These are phyloP conservation scores for Anacardium occidentale DNA, from an alignment of 345 rosid species.

Conservation along the genomic window DNA sequence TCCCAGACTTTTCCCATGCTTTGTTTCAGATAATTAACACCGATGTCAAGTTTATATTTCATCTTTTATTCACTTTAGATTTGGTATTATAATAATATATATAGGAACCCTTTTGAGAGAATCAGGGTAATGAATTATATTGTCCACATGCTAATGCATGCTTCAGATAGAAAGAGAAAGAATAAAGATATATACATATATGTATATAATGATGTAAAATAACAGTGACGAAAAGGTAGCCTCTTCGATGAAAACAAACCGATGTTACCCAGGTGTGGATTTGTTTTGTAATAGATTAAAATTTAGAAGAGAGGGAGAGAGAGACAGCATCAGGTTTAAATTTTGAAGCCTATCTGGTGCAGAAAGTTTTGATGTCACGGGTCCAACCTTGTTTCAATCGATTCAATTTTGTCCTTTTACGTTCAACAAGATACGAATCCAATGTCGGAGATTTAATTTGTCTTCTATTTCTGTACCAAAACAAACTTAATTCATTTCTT, in stretches of 20 bases:
- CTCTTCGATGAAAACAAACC: constrained; percentile 14
- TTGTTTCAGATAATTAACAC: too few relatives aligned
- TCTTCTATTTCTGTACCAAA: not conserved
- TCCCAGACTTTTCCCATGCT: not conserved
- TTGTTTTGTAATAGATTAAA: not conserved
- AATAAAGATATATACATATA: too few relatives aligned
- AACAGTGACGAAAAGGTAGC: constrained; percentile 6
- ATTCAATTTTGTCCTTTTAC: constrained; percentile 10
- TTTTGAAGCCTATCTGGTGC: not conserved
- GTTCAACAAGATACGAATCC: constrained; percentile 17
- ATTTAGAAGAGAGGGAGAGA: constrained; percentile 1
- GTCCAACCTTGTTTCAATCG: constrained; percentile 21
- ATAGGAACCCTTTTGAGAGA: not conserved
- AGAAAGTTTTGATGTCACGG: constrained; percentile 17
- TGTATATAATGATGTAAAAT: not conserved
- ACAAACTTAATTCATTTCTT: not conserved
- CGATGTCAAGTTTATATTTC: not conserved
- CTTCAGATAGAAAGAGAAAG: not conserved
- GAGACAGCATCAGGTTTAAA: constrained; percentile 4
- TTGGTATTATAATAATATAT: not conserved
- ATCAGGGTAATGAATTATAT: not conserved
- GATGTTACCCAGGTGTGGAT: constrained; percentile 3
- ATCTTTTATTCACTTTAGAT: not conserved
- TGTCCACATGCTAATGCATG: not conserved
- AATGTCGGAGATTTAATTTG: constrained; percentile 5